phyloP scores from a whole-genome alignment of 176 grass and related monocot genomes.

The Cenchrus americanus region DNA sequence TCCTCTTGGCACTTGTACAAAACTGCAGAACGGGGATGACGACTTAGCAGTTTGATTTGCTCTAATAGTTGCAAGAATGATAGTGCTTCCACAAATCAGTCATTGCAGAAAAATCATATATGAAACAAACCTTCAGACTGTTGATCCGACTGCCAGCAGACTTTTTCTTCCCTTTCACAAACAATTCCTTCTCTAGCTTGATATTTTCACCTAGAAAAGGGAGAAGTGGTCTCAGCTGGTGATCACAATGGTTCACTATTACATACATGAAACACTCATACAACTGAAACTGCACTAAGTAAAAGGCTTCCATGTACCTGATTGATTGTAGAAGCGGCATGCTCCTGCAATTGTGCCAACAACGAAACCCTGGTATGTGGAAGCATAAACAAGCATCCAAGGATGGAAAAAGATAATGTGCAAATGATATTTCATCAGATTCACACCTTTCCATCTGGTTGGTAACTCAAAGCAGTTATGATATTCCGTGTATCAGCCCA shows the following conservation, averaged over 20 bases:
- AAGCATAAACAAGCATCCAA: conserved; percentile 29
- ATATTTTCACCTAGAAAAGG: conserved; percentile 56
- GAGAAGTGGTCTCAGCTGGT: conserved; percentile 14
- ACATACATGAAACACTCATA: neutral
- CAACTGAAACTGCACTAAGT: too few relatives aligned
- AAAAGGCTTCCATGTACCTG: conserved; percentile 43
- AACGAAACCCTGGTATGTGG: conserved; percentile 70
- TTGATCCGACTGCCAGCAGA: conserved; percentile 66
- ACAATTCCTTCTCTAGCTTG: conserved; percentile 63
- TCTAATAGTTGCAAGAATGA: neutral
- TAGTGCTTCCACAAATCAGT: neutral
- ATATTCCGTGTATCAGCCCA: conserved; percentile 86
- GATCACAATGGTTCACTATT: neutral
- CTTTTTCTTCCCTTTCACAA: conserved; percentile 67
- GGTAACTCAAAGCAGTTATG: conserved; percentile 77
- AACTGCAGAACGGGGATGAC: conserved; percentile 44
- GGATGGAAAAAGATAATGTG: neutral
- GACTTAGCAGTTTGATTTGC: conserved; percentile 33
- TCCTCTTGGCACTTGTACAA: conserved; percentile 44
- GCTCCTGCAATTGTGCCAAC: conserved; percentile 73
- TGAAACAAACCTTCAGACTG: conserved; percentile 63
- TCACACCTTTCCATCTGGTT: conserved; percentile 82
- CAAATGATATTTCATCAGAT: conserved; percentile 25
- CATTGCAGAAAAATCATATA: conserved; percentile 9
- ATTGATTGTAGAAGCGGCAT: conserved; percentile 77